A percentile compares a stretch with the other conserved stretches of the same genome.
Evolutionary conservation across 2,329 filamentous ascomycete species (phyloP).

Genomic region (Escovopsis sp.): DNA sequence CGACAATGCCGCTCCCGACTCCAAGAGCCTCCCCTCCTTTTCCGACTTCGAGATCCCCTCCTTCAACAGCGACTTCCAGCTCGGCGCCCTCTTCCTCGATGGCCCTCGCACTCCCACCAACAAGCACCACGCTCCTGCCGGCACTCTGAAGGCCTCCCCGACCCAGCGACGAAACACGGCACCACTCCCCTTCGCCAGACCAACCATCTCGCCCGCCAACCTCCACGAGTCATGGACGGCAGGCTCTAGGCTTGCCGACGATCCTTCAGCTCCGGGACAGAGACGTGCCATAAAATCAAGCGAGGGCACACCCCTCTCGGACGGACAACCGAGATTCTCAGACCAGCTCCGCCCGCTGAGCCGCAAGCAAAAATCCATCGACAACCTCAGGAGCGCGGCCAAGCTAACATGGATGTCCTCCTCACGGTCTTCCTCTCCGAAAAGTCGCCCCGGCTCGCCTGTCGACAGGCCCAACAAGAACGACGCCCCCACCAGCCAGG

Average conservation of each 20-base stretch:
- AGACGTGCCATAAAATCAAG: slow-evolving; percentile 13
- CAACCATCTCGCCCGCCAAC: slow-evolving; percentile 31
- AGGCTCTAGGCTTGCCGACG: slow-evolving; percentile 25
- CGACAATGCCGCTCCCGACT: too few species aligned
- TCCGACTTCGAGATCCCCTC: slow-evolving; percentile 36
- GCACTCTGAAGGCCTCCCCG: not conserved
- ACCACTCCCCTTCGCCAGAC: slow-evolving; percentile 12
- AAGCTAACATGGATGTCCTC: slow-evolving; percentile 35
- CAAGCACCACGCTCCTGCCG: slow-evolving; percentile 5
- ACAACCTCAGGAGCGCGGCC: slow-evolving; percentile 34
- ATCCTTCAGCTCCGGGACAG: slow-evolving; percentile 9
- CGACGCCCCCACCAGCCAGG: slow-evolving; percentile 11
- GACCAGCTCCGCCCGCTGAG: slow-evolving; percentile 17
- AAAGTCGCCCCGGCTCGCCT: slow-evolving; percentile 15
- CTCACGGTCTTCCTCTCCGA: slow-evolving; percentile 34
- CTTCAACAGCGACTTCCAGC: slow-evolving; percentile 33
- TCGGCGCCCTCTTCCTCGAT: slow-evolving; percentile 26
- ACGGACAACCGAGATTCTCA: slow-evolving; percentile 7
- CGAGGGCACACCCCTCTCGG: slow-evolving; percentile 9
- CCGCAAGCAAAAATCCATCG: slow-evolving; percentile 23
- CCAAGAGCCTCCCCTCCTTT: slow-evolving; percentile 9
- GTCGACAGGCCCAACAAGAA: slow-evolving; percentile 10
- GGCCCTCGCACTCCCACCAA: not conserved
- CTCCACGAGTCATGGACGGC: slow-evolving; percentile 38
- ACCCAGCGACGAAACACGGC: slow-evolving; percentile 1